A percentile compares a stretch with the other conserved stretches of the same genome.
Conservation (phyloP, 176 grass and related monocot genomes). For the Lolium multiflorum region DNA sequence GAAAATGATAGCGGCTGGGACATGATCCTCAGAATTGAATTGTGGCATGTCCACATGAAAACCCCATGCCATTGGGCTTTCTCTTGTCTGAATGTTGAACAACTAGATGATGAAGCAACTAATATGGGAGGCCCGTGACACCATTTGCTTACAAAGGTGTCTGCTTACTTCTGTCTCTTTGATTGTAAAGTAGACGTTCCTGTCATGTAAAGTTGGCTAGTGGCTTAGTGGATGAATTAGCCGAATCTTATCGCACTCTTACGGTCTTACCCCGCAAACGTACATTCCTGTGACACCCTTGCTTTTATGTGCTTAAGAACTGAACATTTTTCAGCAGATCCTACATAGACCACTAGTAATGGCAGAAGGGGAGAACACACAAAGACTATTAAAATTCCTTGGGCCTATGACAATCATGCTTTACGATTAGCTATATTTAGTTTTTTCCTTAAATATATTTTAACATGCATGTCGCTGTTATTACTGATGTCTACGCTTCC, state of each 20-base stretch:
- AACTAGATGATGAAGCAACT: not conserved
- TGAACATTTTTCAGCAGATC: conserved; percentile 18
- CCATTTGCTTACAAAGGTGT: not conserved
- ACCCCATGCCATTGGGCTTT: conserved; percentile 10
- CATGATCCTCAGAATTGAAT: conserved; percentile 41
- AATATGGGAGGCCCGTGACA: not conserved
- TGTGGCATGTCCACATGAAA: conserved; percentile 36
- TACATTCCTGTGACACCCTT: conserved; percentile 23
- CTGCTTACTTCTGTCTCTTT: not conserved
- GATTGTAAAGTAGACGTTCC: conserved; percentile 20
- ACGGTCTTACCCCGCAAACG: conserved; percentile 35
- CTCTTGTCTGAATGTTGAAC: not conserved
- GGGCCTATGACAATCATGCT: not conserved
- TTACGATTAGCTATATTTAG: not conserved
- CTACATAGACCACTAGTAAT: not conserved
- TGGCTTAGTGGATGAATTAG: conserved; percentile 28
- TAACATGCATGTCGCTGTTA: no score
- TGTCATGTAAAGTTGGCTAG: conserved; percentile 7
- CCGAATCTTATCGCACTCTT: conserved; percentile 36
- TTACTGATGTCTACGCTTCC: no score
- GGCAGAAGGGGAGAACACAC: not conserved
- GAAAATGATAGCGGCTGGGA: conserved; percentile 39
- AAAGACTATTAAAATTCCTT: conserved; percentile 8
- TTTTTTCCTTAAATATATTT: conserved; percentile 1
- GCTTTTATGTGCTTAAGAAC: conserved; percentile 14